Base-by-base conservation (phyloP, 139 green algal species). In the Picochlorum sp. region DNA sequence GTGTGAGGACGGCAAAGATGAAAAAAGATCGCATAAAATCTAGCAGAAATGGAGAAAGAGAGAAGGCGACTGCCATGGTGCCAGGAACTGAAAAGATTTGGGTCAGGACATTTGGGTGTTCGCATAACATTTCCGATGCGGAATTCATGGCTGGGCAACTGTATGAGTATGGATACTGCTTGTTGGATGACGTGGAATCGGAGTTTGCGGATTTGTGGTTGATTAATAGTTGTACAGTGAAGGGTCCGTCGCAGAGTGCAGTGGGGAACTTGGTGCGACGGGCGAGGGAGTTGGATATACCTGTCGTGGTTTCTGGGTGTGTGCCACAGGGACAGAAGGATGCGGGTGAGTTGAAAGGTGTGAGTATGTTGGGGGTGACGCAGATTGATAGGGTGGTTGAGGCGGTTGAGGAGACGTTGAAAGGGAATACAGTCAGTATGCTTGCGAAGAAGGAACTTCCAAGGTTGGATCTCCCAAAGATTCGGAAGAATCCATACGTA, bases 201-300 rank as follows among this genome's bases (percentile, higher is more conserved):
- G 77, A 77, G 1, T 11, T 49, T 0, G 90, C 90, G 4, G 78
- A 92, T 44, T 58, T 88, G 24, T 97, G 90, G 90, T 55, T 97
- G 4, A 73, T 97, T 63, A 97, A 97, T 78, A 92, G 73, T 4
- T 97, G 90, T 81, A 97, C 90, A 9, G 90, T 96, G 18, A 97
- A 97, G 70, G 82, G 69, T 20, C 90, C 90, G 21, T 83, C 62
- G 49, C 77, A 94, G 71, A 75, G 68, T 6, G 86, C 80, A 41
- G 90, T 97, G 79, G 70, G 67, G 30, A 88, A 49, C 4, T 41
- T 95, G 4, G 67, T 95, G 3, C 21, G 30, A 15, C 62, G 57
- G 6, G 86, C 74, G 4, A 58, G 69, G 15, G 47, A 51, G 15
- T 38, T 64, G 5, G 77, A 77, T 30, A 96, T 90, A 70, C 37